phyloP scores from a whole-genome alignment of 441 rosid genomes.

The Pelargonium fulgidum region DNA sequence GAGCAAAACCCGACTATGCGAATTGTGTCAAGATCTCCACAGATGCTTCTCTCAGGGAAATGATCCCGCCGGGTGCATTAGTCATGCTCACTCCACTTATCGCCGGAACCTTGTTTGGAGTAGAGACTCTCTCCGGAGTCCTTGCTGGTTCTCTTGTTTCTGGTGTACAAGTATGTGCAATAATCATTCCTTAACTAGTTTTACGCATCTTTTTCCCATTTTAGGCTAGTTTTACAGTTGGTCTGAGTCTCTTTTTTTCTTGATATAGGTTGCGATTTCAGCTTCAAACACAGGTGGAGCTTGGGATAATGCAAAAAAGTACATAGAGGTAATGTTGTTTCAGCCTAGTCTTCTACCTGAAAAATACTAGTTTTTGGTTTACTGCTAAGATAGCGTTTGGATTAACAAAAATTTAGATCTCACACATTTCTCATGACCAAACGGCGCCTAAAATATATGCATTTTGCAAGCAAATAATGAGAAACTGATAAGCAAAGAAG shows the following conservation, averaged over 20 bases:
- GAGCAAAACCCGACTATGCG: constrained; percentile 56
- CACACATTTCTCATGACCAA: no score
- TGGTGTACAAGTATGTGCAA: constrained; percentile 46
- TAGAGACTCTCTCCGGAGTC: constrained; percentile 64
- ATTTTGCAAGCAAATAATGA: no score
- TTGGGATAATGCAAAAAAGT: constrained; percentile 67
- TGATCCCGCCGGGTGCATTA: constrained; percentile 66
- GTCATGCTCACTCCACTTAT: constrained; percentile 67
- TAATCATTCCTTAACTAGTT: not conserved
- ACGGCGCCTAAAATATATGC: no score
- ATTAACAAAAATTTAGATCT: no score
- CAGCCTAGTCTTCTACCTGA: no score
- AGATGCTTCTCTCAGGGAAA: constrained; percentile 55
- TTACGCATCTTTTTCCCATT: no score
- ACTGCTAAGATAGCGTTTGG: no score
- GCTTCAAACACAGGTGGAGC: constrained; percentile 80
- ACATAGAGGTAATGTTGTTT: constrained; percentile 42
- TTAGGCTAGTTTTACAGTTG: not conserved
- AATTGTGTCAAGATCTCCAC: constrained; percentile 68
- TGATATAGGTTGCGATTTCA: constrained; percentile 53
- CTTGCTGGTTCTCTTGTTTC: constrained; percentile 67
- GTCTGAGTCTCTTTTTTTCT: constrained; percentile 10
- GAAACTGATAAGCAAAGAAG: no score
- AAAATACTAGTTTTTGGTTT: no score
- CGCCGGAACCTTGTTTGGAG: constrained; percentile 57